Conservation (phyloP, 371 early-diverging fungal species). For the Mortierella sp. region DNA sequence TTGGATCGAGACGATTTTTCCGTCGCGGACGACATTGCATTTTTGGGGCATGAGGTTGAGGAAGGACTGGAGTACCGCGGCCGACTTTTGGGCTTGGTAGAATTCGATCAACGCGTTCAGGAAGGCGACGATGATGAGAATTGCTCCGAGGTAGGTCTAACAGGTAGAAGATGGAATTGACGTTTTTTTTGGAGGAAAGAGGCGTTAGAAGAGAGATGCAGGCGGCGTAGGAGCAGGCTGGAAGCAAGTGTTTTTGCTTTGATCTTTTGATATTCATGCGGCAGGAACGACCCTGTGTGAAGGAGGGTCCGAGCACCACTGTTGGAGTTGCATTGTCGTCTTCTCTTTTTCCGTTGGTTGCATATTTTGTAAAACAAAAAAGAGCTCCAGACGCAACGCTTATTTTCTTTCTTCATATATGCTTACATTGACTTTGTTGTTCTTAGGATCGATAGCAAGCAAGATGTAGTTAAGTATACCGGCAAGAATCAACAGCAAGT, state of each 20-base stretch:
- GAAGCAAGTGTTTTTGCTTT: no score
- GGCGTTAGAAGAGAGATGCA: no score
- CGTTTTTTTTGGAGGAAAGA: no score
- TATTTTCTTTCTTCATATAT: conserved; percentile 58
- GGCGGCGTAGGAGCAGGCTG: no score
- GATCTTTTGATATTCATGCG: no score
- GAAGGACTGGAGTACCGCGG: conserved; percentile 91
- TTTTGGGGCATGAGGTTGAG: conserved; percentile 90
- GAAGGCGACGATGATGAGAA: conserved; percentile 90
- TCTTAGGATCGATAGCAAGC: conserved; percentile 76
- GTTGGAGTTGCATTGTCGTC: no score
- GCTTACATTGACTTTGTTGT: conserved; percentile 78
- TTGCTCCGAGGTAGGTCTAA: conserved; percentile 90
- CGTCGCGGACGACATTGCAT: conserved; percentile 84
- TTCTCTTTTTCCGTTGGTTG: no score
- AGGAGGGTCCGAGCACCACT: no score
- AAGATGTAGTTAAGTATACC: conserved; percentile 88
- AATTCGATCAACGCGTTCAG: conserved; percentile 95
- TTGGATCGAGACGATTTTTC: conserved; percentile 69
- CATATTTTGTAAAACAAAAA: conserved; percentile 44
- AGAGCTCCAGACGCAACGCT: no score
- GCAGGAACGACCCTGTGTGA: no score
- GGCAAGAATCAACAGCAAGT: conserved; percentile 86
- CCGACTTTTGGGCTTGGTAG: conserved; percentile 89
- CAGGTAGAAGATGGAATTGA: not conserved